These are phyloP conservation scores for Saccharomycopsis amapae DNA, from an alignment of 805 yeast genomes.

Conservation along the genomic window DNA sequence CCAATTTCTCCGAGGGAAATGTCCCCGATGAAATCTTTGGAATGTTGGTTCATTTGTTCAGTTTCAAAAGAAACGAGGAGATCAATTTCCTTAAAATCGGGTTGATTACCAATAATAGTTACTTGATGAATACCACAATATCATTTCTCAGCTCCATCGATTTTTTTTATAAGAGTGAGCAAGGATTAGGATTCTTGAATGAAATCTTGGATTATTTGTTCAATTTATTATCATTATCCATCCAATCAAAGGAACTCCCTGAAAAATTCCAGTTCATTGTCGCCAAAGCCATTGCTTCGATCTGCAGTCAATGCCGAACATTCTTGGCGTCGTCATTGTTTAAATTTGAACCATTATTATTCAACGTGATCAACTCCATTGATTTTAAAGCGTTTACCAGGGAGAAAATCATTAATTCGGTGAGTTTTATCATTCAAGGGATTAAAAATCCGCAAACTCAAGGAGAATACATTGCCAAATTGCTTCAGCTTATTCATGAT, in stretches of 20 bases:
- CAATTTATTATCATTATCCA: slow-evolving; percentile 32
- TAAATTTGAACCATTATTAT: slow-evolving; percentile 40
- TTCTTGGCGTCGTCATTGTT: slow-evolving; percentile 38
- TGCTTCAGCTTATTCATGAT: too few species aligned
- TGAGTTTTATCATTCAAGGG: slow-evolving; percentile 55
- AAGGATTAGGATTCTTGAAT: slow-evolving; percentile 41
- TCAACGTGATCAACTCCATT: slow-evolving; percentile 38
- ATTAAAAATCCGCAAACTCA: slow-evolving; percentile 36
- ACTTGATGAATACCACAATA: slow-evolving; percentile 43
- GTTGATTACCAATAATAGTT: slow-evolving; percentile 22
- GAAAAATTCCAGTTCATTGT: slow-evolving; percentile 4
- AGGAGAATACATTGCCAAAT: slow-evolving; percentile 5
- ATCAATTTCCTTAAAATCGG: slow-evolving; percentile 24
- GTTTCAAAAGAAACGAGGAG: neutral
- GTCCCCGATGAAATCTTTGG: slow-evolving; percentile 24
- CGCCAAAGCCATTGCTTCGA: slow-evolving; percentile 42
- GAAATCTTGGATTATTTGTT: slow-evolving; percentile 51
- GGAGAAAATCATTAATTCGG: slow-evolving; percentile 54
- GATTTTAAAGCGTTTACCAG: slow-evolving; percentile 40
- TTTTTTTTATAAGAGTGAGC: slow-evolving; percentile 45
- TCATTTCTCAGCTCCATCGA: slow-evolving; percentile 52
- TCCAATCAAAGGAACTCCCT: slow-evolving; percentile 4
- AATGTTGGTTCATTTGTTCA: neutral
- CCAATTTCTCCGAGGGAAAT: slow-evolving; percentile 28
- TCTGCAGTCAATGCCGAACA: slow-evolving; percentile 48